Evolutionary conservation across 306 rosid genomes (phyloP).

Genomic region (Citrullus colocynthis): DNA sequence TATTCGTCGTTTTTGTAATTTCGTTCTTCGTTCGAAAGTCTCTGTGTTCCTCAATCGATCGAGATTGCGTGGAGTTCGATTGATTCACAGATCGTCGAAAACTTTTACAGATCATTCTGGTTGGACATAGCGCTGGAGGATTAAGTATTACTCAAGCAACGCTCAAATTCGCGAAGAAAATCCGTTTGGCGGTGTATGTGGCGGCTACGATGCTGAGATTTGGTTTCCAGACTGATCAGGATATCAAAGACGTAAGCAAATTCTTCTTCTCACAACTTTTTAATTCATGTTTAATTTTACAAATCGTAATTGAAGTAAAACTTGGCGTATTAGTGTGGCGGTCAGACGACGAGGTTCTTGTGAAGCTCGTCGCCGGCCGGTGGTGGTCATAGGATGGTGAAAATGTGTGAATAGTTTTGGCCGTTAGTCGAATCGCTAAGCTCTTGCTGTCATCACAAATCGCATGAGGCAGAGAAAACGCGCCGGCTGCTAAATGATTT

Average conservation of each 20-base stretch:
- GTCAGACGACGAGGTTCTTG: not conserved
- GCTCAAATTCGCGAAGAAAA: slow-evolving; percentile 54
- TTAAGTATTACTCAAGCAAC: slow-evolving; percentile 62
- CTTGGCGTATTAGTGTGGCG: not conserved
- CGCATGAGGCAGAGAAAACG: not conserved
- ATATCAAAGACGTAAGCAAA: slow-evolving; percentile 25
- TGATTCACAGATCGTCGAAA: not conserved
- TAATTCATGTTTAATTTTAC: not conserved
- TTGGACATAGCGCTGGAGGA: slow-evolving; percentile 96
- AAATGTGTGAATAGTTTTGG: not conserved
- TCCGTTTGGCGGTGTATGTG: slow-evolving; percentile 52
- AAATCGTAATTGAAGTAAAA: not conserved
- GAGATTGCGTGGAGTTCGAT: not conserved
- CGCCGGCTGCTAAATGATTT: not conserved
- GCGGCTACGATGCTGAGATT: slow-evolving; percentile 86
- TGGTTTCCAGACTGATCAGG: slow-evolving; percentile 50
- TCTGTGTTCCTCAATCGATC: not conserved
- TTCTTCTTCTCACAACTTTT: not conserved
- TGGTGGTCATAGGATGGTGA: not conserved
- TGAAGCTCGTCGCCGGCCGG: not conserved
- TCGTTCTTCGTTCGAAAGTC: not conserved
- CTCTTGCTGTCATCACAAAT: not conserved
- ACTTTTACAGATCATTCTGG: slow-evolving; percentile 50
- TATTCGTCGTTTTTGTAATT: not conserved
- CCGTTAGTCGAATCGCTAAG: not conserved